Evolutionary conservation across 148 eudicot species (phyloP).

Genomic region (Nepenthes gracilis): DNA sequence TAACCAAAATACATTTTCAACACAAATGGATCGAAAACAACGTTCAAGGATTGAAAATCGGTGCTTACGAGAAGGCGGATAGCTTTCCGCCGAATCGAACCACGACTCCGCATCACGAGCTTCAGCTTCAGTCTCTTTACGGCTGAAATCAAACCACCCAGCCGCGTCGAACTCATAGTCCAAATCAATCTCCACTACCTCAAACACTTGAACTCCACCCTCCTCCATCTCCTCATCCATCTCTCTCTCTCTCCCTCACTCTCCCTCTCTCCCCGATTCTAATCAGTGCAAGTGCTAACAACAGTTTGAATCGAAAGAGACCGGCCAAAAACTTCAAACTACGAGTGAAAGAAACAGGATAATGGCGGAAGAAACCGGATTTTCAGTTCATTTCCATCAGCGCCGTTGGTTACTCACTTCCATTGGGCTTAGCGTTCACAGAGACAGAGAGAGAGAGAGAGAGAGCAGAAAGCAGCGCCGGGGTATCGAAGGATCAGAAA

Average conservation of each 20-base stretch:
- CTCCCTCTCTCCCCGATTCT: neutral
- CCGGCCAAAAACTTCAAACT: neutral
- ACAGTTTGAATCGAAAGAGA: no score
- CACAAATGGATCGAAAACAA: neutral
- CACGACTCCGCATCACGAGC: slow-evolving; percentile 54
- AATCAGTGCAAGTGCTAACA: no score
- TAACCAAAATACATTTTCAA: neutral
- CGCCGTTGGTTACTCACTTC: neutral
- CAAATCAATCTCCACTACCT: slow-evolving; percentile 53
- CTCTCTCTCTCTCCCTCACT: neutral
- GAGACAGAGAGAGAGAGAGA: slow-evolving; percentile 6
- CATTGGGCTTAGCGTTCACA: neutral
- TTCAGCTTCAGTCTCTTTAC: slow-evolving; percentile 48
- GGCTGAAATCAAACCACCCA: slow-evolving; percentile 56
- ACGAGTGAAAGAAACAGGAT: neutral
- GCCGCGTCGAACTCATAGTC: slow-evolving; percentile 80
- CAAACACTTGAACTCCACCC: slow-evolving; percentile 30
- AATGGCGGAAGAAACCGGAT: no score
- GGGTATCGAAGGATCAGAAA: slow-evolving; percentile 18
- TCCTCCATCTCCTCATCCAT: slow-evolving; percentile 55
- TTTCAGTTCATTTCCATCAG: no score
- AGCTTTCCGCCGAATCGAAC: slow-evolving; percentile 46
- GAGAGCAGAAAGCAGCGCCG: neutral
- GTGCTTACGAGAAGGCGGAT: slow-evolving; percentile 73
- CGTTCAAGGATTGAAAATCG: neutral